A percentile compares a stretch with the other conserved stretches of the same genome.
Evolutionary conservation across 2,329 filamentous ascomycete species (phyloP).

Genomic region (Pestalotiopsis sp.): DNA sequence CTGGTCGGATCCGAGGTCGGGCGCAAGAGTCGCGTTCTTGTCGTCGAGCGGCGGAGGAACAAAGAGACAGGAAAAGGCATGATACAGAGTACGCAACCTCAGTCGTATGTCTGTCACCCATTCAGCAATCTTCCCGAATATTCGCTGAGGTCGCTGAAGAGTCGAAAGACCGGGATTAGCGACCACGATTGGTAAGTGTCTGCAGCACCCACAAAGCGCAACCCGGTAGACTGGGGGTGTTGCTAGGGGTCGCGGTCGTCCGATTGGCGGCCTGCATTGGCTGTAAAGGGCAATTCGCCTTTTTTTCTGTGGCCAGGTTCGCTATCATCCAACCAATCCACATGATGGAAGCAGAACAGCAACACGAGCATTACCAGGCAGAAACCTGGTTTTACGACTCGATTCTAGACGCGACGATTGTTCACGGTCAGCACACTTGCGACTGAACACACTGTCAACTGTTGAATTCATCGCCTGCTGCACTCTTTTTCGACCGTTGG

Average conservation of each 20-base stretch:
- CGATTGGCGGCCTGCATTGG: constrained; percentile 9
- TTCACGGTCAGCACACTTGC: background rate
- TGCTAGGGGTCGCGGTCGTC: background rate
- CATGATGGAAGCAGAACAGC: background rate
- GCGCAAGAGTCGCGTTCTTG: background rate
- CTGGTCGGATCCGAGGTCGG: background rate
- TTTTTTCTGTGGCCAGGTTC: background rate
- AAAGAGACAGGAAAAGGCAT: background rate
- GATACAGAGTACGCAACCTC: background rate
- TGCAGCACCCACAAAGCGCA: background rate
- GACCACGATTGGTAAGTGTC: background rate
- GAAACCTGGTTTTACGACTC: background rate
- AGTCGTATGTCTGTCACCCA: background rate
- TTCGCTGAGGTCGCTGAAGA: background rate
- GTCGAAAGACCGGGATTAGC: background rate
- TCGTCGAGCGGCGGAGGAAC: background rate
- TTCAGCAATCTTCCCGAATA: background rate
- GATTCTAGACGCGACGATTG: background rate
- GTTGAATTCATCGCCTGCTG: background rate
- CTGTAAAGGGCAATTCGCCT: constrained; percentile 3
- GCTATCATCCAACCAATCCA: background rate
- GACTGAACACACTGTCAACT: background rate
- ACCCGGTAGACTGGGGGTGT: background rate
- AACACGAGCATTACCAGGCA: background rate
- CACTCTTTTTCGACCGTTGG: background rate